Evolutionary conservation across 805 yeast genomes (phyloP).

Genomic region (Maudiozyma turicensis): DNA sequence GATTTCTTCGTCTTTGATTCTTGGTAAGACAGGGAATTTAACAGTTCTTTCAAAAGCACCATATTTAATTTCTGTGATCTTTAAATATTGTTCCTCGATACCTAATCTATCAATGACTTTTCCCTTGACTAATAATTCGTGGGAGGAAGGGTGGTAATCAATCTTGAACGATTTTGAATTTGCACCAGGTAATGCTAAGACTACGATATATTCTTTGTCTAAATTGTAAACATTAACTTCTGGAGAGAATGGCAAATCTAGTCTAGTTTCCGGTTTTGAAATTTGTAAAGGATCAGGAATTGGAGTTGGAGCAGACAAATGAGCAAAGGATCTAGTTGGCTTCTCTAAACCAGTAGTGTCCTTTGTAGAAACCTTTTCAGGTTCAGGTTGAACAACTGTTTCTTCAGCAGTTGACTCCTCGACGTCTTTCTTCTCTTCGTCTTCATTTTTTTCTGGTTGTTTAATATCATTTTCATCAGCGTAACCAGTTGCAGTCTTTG

Average conservation of each 20-base stretch:
- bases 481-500: background rate
- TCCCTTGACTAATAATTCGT: conserved; percentile 46
- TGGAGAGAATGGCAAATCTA: conserved; percentile 45
- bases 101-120: conserved; percentile 33
- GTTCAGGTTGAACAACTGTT: background rate
- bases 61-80: conserved; percentile 44
- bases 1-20: conserved; percentile 43
- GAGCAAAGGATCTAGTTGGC: conserved; percentile 11
- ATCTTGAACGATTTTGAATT: conserved; percentile 41
- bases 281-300: conserved; percentile 35
- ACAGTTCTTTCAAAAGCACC: conserved; percentile 51
- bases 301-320: conserved; percentile 25
- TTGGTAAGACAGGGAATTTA: conserved; percentile 45
- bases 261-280: conserved; percentile 35
- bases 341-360: conserved; percentile 1
- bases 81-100: conserved; percentile 32
- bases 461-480: conserved; percentile 2
- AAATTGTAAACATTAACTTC: conserved; percentile 49
- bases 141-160: conserved; percentile 49
- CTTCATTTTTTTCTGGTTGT: conserved; percentile 8
- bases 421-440: too few species aligned
- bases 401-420: background rate
- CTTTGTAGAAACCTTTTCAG: background rate
- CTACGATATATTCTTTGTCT: conserved; percentile 36
- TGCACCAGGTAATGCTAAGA: conserved; percentile 52